Conservation (phyloP, 352 stramenopile genomes). For the Sclerospora graminicola region DNA sequence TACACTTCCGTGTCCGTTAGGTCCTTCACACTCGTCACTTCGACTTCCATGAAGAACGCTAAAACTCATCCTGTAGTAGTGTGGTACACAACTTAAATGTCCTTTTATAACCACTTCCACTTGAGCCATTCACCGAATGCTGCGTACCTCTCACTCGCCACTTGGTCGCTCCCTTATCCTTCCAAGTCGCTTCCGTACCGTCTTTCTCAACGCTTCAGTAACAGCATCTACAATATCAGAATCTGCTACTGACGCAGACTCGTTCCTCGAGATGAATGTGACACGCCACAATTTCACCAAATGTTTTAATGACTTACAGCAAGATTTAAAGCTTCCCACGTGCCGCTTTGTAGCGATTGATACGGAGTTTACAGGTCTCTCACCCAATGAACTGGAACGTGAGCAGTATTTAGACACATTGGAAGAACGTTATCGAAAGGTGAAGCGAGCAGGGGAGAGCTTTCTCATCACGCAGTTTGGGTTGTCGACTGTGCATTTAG, state of each 20-base stretch:
- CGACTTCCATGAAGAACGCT: slow-evolving; percentile 10
- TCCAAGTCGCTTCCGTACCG: slow-evolving; percentile 6
- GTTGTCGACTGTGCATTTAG: slow-evolving; percentile 60
- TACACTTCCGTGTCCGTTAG: slow-evolving; percentile 48
- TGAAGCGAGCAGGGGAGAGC: slow-evolving; percentile 62
- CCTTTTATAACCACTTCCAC: no score
- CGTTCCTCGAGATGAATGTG: slow-evolving; percentile 53
- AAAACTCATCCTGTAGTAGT: neutral
- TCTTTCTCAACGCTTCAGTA: neutral
- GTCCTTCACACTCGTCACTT: slow-evolving; percentile 37
- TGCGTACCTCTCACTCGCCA: slow-evolving; percentile 18
- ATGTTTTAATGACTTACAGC: slow-evolving; percentile 44
- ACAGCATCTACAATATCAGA: neutral
- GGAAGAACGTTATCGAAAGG: slow-evolving; percentile 65
- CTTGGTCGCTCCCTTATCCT: slow-evolving; percentile 13
- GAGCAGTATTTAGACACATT: slow-evolving; percentile 67
- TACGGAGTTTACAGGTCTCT: slow-evolving; percentile 77
- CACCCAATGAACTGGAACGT: slow-evolving; percentile 46
- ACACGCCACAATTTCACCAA: slow-evolving; percentile 69
- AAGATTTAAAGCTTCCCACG: slow-evolving; percentile 39
- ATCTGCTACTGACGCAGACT: neutral
- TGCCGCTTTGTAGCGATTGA: slow-evolving; percentile 78
- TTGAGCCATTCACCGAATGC: slow-evolving; percentile 18
- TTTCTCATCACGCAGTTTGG: slow-evolving; percentile 81
- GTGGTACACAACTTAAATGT: no score